These are phyloP conservation scores for Yamadazyma triangularis DNA, from an alignment of 1,139 yeast genomes.

Conservation along the genomic window DNA sequence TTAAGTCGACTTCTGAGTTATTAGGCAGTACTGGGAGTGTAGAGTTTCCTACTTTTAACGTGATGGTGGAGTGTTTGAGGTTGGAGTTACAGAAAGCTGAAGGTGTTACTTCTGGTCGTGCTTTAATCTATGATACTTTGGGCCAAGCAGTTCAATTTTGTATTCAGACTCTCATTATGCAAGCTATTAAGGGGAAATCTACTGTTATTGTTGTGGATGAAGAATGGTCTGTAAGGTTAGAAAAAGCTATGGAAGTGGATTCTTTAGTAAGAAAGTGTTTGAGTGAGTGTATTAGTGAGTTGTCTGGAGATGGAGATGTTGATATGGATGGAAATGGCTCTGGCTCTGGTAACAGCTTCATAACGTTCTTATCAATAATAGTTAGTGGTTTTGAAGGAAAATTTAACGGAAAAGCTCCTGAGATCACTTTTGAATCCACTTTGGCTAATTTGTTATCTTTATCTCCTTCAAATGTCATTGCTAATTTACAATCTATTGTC, in stretches of 20 bases:
- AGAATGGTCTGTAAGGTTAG: slow-evolving; percentile 70
- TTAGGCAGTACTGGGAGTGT: slow-evolving; percentile 32
- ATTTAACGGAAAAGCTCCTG: slow-evolving; percentile 9
- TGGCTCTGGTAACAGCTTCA: slow-evolving; percentile 14
- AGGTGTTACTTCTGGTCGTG: slow-evolving; percentile 10
- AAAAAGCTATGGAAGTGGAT: slow-evolving; percentile 68
- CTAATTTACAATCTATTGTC: slow-evolving; percentile 15
- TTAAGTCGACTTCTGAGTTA: slow-evolving; percentile 40
- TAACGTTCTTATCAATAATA: slow-evolving; percentile 18
- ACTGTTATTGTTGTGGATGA: slow-evolving; percentile 67
- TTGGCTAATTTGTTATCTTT: slow-evolving; percentile 33
- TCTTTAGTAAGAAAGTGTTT: slow-evolving; percentile 42
- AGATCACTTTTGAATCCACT: slow-evolving; percentile 22
- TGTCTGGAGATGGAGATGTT: slow-evolving; percentile 11
- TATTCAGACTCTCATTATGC: slow-evolving; percentile 58
- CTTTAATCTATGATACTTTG: slow-evolving; percentile 27
- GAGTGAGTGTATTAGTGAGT: slow-evolving; percentile 16
- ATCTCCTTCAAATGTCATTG: slow-evolving; percentile 27
- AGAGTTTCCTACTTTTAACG: slow-evolving; percentile 41
- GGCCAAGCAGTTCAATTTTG: slow-evolving; percentile 44
- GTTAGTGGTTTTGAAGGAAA: slow-evolving; percentile 28
- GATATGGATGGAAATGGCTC: slow-evolving; percentile 11
- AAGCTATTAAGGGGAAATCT: slow-evolving; percentile 45
- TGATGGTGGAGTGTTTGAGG: slow-evolving; percentile 25
- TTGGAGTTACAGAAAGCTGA: slow-evolving; percentile 19